Base-by-base conservation (phyloP, 2,329 filamentous ascomycete species). In the Rutstroemia sp. region DNA sequence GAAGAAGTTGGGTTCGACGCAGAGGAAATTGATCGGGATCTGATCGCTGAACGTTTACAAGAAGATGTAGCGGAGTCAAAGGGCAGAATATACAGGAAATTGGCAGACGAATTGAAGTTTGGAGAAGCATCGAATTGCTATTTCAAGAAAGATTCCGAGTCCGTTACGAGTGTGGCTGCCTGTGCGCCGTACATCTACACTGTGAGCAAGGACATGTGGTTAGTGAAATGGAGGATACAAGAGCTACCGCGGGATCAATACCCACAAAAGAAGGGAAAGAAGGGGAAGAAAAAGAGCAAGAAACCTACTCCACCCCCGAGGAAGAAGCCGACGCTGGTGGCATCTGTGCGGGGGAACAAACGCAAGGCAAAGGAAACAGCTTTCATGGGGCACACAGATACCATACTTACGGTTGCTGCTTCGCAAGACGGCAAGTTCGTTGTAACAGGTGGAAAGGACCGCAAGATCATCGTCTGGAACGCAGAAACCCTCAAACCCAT, bases 51-150 rank as follows among this genome's bases (percentile, higher is more conserved):
- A 71, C 79, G 92, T 64, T 76, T 99, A 65, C 85, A 92, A 72
- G 90, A 96, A 73, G 94, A 97, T 70, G 89, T 94, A 45, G 86
- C 94, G 52, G 94, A 96, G 73, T 83, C 83, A 56, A 96, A 96
- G 74, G 94, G 94, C 57, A 87, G 87, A 65, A 80, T 96, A 50
- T 97, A 96, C 74, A 82, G 90, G 51, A 82, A 83, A 69, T 81
- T 99, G 64, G 88, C 88, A 38, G 76, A 80, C 21, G 81, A 88
- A 63, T 78, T 96, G 61, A 82, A 86, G 60, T 87, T 95, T 69
- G 75, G 75, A 51, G 74, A 77, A 36, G 86, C 88, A 39, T 78
- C 79, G 16, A 82, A 88, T 69, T 84, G 84, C 5, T 80, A 87
- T 62, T 92, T 94, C 71, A 84, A 87, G 64, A 87, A 86, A 69